Percentiles rank a stretch among this genome's conserved stretches.
Conservation (phyloP, 805 yeast genomes). For the Cyberlindnera xishuangbannaensis region DNA sequence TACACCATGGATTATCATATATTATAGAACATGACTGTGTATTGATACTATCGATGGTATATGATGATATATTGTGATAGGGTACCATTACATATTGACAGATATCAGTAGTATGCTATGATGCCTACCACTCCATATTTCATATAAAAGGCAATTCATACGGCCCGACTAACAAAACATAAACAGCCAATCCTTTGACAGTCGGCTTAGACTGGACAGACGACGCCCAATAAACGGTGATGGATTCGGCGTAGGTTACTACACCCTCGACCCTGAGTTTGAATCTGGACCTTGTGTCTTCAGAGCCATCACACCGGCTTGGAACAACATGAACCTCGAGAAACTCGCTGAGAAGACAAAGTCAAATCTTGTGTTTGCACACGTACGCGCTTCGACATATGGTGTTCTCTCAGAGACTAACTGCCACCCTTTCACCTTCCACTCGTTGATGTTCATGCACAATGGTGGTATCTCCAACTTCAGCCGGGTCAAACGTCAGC, state of each 20-base stretch:
- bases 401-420: conserved; percentile 93
- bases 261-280: conserved; percentile 51
- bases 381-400: conserved; percentile 92
- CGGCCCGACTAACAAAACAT: conserved; percentile 1
- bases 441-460: conserved; percentile 92
- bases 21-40: no score
- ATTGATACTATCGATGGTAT: no score
- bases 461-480: conserved; percentile 87
- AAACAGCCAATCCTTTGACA: conserved; percentile 79
- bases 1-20: no score
- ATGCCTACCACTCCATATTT: no score
- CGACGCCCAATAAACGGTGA: conserved; percentile 95
- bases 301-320: conserved; percentile 95
- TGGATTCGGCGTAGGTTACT: conserved; percentile 97
- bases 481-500: conserved; percentile 60
- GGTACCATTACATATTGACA: no score
- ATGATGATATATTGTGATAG: no score
- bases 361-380: conserved; percentile 83
- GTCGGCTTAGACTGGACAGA: conserved; percentile 78
- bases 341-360: conserved; percentile 84
- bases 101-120: no score
- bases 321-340: conserved; percentile 92
- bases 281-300: conserved; percentile 83
- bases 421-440: conserved; percentile 93
- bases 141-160: no score